Evolutionary conservation across 345 rosid species (phyloP).

Genomic region (Gynandropsis gynandra): DNA sequence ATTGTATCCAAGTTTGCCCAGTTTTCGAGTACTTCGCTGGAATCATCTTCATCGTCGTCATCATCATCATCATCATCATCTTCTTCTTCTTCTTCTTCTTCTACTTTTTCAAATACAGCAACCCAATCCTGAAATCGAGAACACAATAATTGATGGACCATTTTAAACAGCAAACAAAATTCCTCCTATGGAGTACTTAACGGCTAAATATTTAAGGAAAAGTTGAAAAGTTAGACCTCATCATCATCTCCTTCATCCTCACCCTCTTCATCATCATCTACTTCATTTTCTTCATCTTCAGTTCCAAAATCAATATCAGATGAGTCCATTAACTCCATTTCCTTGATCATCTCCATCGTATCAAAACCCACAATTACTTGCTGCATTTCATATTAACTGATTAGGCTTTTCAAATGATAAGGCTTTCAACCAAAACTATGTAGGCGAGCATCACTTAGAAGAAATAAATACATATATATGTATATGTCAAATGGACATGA

Average conservation of each 20-base stretch:
- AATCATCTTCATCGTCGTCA: constrained; percentile 44
- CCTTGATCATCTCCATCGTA: constrained; percentile 65
- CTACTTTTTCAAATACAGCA: constrained; percentile 57
- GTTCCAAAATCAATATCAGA: constrained; percentile 65
- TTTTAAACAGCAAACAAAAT: constrained; percentile 6
- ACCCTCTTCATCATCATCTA: constrained; percentile 32
- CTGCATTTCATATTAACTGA: constrained; percentile 37
- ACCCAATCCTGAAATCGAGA: constrained; percentile 56
- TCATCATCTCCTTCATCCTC: constrained; percentile 41
- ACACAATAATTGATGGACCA: constrained; percentile 16
- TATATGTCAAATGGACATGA: too few species aligned
- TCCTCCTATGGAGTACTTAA: constrained; percentile 6
- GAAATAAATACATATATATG: too few species aligned
- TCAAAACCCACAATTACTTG: constrained; percentile 87
- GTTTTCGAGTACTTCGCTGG: constrained; percentile 61
- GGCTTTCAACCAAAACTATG: too few species aligned
- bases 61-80: constrained; percentile 47
- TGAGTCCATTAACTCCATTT: constrained; percentile 57
- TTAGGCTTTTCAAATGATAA: constrained; percentile 1
- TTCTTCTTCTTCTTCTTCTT: constrained; percentile 45
- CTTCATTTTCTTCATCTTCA: constrained; percentile 55
- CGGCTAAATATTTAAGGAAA: constrained; percentile 5
- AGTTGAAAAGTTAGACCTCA: constrained; percentile 34
- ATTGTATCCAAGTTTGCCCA: constrained; percentile 89
- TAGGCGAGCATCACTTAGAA: not conserved